Conservation (phyloP, 805 yeast genomes). For the Candida parachauliodes region DNA sequence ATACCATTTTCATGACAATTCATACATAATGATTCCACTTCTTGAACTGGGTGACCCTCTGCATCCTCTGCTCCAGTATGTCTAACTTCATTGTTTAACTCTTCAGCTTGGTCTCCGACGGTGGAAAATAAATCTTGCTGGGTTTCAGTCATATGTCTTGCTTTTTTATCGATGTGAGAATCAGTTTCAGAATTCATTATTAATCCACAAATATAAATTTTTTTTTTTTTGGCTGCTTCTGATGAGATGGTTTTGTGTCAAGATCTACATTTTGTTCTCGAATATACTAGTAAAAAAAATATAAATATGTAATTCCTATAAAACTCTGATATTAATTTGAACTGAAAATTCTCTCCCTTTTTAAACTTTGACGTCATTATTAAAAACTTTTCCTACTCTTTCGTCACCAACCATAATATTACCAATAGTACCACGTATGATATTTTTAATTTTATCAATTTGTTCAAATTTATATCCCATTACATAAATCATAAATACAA, state of each 20-base stretch:
- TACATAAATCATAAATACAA: conserved; percentile 41
- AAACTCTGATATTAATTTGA: too few relatives aligned
- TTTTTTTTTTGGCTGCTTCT: conserved; percentile 2
- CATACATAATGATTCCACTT: conserved; percentile 93
- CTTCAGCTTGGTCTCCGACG: conserved; percentile 40
- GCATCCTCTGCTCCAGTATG: conserved; percentile 78
- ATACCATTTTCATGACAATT: conserved; percentile 84
- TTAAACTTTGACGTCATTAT: too few relatives aligned
- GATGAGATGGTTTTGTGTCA: conserved; percentile 6
- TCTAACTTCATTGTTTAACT: conserved; percentile 41
- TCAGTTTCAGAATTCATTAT: conserved; percentile 11
- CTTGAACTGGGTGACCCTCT: conserved; percentile 93
- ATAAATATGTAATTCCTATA: too few relatives aligned
- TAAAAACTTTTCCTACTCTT: conserved; percentile 35
- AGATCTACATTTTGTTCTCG: neutral
- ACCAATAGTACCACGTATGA: conserved; percentile 36
- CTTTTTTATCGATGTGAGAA: conserved; percentile 13
- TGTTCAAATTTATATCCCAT: conserved; percentile 32
- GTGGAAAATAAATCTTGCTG: conserved; percentile 23
- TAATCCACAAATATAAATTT: neutral
- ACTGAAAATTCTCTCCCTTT: too few relatives aligned
- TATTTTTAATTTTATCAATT: conserved; percentile 31
- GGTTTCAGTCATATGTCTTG: conserved; percentile 12
- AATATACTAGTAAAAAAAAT: neutral
- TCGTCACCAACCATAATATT: conserved; percentile 43